These are phyloP conservation scores for Ascochyta lentis DNA, from an alignment of 2,329 filamentous ascomycete species.

Conservation along the genomic window DNA sequence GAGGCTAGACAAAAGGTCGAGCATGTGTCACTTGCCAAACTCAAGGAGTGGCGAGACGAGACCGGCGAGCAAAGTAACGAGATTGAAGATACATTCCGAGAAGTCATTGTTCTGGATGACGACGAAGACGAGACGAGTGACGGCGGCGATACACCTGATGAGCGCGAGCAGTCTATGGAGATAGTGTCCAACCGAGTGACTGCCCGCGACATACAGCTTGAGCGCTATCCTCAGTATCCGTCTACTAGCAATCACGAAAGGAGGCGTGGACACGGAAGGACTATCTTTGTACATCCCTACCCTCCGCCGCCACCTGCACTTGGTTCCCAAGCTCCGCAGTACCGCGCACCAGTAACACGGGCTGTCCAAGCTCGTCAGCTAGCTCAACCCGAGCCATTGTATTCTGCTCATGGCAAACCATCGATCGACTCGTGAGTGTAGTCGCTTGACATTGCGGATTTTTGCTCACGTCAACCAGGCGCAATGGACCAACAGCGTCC, in stretches of 20 bases:
- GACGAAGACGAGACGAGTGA: conserved; percentile 59
- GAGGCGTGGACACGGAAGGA: conserved; percentile 29
- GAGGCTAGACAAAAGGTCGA: conserved; percentile 64
- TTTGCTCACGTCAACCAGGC: conserved; percentile 26
- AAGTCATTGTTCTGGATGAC: conserved; percentile 69
- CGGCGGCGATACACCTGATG: conserved; percentile 35
- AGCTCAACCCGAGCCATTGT: conserved; percentile 14
- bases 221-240: conserved; percentile 24
- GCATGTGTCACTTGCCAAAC: conserved; percentile 60
- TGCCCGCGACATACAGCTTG: conserved; percentile 41
- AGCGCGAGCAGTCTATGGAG: conserved; percentile 42
- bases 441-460: background rate
- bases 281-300: conserved; percentile 31
- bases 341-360: conserved; percentile 13
- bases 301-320: conserved; percentile 17
- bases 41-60: conserved; percentile 69
- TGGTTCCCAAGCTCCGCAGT: conserved; percentile 14
- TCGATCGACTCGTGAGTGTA: conserved; percentile 29
- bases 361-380: conserved; percentile 12
- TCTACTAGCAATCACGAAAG: conserved; percentile 21
- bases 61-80: conserved; percentile 58
- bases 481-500: conserved; percentile 18
- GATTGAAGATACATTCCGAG: conserved; percentile 67
- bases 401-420: conserved; percentile 16
- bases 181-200: conserved; percentile 42